Conservation (phyloP, 2,329 filamentous ascomycete genomes). For the Aspergillus proliferans region DNA sequence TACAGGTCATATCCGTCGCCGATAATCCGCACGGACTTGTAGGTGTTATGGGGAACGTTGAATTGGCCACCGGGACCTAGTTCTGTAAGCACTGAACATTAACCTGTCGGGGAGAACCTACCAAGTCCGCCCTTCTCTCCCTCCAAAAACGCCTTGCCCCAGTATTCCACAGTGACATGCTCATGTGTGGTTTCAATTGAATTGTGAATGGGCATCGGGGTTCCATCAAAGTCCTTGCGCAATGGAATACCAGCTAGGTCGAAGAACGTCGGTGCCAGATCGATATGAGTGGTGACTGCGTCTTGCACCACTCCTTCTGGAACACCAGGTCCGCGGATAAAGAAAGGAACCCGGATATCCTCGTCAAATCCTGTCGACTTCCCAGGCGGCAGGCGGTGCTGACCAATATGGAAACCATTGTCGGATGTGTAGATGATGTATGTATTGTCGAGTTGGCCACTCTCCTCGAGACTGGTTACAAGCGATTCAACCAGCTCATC, state of each 20-base stretch:
- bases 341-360: conserved; percentile 55
- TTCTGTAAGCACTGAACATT: neutral
- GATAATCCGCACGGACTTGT: conserved; percentile 35
- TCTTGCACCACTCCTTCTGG: conserved; percentile 36
- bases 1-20: conserved; percentile 32
- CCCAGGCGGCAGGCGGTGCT: conserved; percentile 53
- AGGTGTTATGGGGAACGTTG: conserved; percentile 29
- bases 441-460: conserved; percentile 45
- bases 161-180: conserved; percentile 55
- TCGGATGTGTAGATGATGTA: conserved; percentile 58
- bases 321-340: conserved; percentile 55
- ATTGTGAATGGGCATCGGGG: conserved; percentile 41
- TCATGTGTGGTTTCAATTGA: conserved; percentile 37
- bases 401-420: conserved; percentile 57
- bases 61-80: conserved; percentile 14
- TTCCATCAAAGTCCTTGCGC: conserved; percentile 52
- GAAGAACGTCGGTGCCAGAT: conserved; percentile 57
- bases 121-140: conserved; percentile 23
- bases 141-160: conserved; percentile 39
- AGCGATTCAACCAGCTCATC: conserved; percentile 50
- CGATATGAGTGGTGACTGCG: conserved; percentile 56
- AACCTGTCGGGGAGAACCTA: conserved; percentile 7
- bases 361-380: conserved; percentile 56
- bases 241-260: conserved; percentile 35
- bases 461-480: conserved; percentile 36